Evolutionary conservation across 2,329 filamentous ascomycete genomes (phyloP), one percentile per base, ranked within the genome.

Genomic region (Trichoderma gracile): DNA sequence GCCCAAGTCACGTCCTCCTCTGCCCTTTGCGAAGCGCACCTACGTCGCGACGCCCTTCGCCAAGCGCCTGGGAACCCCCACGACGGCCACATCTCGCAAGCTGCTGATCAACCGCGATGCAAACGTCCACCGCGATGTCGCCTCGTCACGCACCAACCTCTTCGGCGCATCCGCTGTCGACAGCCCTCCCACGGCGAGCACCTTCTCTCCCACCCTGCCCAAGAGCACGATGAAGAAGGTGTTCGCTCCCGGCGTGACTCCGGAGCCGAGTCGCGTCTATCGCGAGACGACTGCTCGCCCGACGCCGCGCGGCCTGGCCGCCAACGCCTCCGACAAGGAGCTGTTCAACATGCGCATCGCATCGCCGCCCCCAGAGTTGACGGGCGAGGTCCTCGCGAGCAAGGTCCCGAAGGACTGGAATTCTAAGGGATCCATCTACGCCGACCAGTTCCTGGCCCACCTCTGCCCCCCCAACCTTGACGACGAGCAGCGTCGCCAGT

Each of bases 271-370:
- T 71, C 71, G 78, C 70, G 67, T 79, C 67, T 78, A 78, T 56
- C 79, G 81, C 52, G 79, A 79, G 64, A 78, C 78, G 1, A 80
- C 78, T 2, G 77, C 78, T 33, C 80, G 84, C 70, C 78, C 78
- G 57, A 80, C 78, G 5, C 78, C 80, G 23, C 80, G 80, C 43
- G 82, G 81, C 63, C 77, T 86, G 77, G 78, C 80, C 68, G 76
- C 80, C 27, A 81, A 80, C 71, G 78, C 80, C 6, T 73, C 78
- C 2, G 79, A 81, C 19, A 80, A 79, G 66, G 82, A 86, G 50
- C 78, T 84, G 17, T 87, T 87, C 70, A 73, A 79, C 30, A 83
- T 86, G 83, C 82, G 83, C 69, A 87, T 87, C 65, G 78, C 82
- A 25, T 83, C 82, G 19, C 85, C 85, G 0, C 84, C 84, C 57